phyloP scores from a whole-genome alignment of 2,329 filamentous ascomycete species.

The Phialocephala subalpina region DNA sequence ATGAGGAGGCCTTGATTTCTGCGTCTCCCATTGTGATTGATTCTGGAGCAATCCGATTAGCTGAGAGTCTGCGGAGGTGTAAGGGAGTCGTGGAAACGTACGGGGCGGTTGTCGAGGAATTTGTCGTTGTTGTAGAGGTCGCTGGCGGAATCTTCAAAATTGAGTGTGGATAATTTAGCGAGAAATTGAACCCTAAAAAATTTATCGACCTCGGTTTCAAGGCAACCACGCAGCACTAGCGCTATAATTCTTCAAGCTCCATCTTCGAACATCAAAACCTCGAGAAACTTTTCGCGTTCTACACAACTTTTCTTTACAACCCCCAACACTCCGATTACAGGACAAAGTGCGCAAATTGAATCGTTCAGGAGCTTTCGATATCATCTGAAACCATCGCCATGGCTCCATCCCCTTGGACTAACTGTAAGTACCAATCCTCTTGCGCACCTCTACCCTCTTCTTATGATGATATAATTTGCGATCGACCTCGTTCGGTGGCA shows the following conservation, averaged over 20 bases:
- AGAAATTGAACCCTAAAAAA: constrained; percentile 32
- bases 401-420: not conserved
- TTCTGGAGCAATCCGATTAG: constrained; percentile 50
- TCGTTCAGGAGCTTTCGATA: not conserved
- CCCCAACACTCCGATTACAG: not conserved
- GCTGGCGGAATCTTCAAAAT: constrained; percentile 32
- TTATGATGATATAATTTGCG: constrained; percentile 99
- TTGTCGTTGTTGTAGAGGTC: constrained; percentile 38
- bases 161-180: constrained; percentile 28
- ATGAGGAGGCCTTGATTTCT: constrained; percentile 81
- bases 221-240: constrained; percentile 30
- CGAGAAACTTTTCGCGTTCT: constrained; percentile 19
- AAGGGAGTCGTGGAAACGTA: constrained; percentile 38
- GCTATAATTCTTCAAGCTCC: constrained; percentile 5
- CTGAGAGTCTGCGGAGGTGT: constrained; percentile 33
- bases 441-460: constrained; percentile 26
- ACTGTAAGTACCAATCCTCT: constrained; percentile 20
- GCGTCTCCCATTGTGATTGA: constrained; percentile 82
- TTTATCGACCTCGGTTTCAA: constrained; percentile 3
- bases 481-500: constrained; percentile 88
- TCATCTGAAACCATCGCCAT: not conserved
- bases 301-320: not conserved
- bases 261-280: constrained; percentile 16
- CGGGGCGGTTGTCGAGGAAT: constrained; percentile 42
- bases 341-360: not conserved